These are phyloP conservation scores for Dictyostelium gargantuum DNA, from an alignment of 208 protist genomes.

Conservation along the genomic window DNA sequence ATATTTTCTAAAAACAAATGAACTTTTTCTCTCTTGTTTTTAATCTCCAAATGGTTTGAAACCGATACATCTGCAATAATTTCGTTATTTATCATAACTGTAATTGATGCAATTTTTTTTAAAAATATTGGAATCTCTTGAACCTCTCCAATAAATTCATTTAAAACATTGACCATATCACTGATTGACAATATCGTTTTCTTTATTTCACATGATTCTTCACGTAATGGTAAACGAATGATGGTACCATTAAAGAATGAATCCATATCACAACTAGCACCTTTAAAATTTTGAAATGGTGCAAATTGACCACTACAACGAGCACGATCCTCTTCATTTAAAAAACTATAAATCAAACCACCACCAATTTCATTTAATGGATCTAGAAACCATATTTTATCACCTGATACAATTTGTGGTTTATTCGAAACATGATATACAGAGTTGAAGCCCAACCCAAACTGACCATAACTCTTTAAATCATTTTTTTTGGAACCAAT, in stretches of 20 bases:
- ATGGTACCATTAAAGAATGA: neutral
- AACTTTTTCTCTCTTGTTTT: neutral
- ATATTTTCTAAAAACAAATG: neutral
- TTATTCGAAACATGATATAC: conserved; percentile 8
- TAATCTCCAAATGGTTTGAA: neutral
- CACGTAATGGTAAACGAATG: neutral
- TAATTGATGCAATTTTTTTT: neutral
- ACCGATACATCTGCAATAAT: neutral
- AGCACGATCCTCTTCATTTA: neutral
- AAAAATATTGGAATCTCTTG: neutral
- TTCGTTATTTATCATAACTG: neutral
- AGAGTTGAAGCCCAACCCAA: conserved; percentile 15
- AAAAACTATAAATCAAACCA: neutral
- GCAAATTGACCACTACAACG: neutral
- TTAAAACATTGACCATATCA: neutral
- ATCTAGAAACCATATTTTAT: neutral
- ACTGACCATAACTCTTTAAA: conserved; percentile 7
- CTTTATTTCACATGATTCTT: neutral
- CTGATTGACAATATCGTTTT: neutral
- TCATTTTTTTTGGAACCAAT: conserved; percentile 12
- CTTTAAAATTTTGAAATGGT: conserved; percentile 11
- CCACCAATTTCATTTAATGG: neutral
- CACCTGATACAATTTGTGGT: neutral
- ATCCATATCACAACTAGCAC: neutral
- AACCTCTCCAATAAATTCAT: neutral